phyloP scores from a whole-genome alignment of 1,139 yeast genomes.

The Wickerhamiella infanticola region DNA sequence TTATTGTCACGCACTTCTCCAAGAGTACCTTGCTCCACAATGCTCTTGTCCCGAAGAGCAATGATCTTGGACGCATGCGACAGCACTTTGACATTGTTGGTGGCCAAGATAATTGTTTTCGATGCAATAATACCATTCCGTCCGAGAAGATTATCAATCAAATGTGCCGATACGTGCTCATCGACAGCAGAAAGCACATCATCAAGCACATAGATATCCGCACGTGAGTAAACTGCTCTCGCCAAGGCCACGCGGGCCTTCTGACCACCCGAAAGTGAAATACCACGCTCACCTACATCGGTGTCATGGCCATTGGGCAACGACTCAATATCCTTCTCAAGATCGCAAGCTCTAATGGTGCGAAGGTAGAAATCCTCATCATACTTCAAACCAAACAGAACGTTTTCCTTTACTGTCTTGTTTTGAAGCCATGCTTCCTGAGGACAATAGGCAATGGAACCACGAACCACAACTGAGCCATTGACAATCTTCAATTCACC shows the following conservation, averaged over 20 bases:
- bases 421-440: conserved; percentile 92
- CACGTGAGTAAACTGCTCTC: conserved; percentile 73
- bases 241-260: conserved; percentile 78
- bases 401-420: conserved; percentile 77
- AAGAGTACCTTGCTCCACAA: conserved; percentile 29
- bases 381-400: conserved; percentile 71
- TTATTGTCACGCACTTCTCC: conserved; percentile 16
- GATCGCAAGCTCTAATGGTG: conserved; percentile 68
- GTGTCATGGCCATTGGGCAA: conserved; percentile 76
- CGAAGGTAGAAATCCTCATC: conserved; percentile 66
- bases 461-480: conserved; percentile 33
- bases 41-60: conserved; percentile 26
- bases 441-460: conserved; percentile 66
- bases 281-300: conserved; percentile 81
- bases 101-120: conserved; percentile 66
- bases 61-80: conserved; percentile 48
- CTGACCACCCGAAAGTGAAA: conserved; percentile 81
- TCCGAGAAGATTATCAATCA: conserved; percentile 44
- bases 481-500: conserved; percentile 46
- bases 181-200: conserved; percentile 76
- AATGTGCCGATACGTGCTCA: conserved; percentile 64
- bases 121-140: conserved; percentile 47
- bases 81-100: conserved; percentile 64
- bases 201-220: conserved; percentile 67
- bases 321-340: conserved; percentile 48